phyloP scores from a whole-genome alignment of 169 alveolate species.

The Perkinsus chesapeaki region DNA sequence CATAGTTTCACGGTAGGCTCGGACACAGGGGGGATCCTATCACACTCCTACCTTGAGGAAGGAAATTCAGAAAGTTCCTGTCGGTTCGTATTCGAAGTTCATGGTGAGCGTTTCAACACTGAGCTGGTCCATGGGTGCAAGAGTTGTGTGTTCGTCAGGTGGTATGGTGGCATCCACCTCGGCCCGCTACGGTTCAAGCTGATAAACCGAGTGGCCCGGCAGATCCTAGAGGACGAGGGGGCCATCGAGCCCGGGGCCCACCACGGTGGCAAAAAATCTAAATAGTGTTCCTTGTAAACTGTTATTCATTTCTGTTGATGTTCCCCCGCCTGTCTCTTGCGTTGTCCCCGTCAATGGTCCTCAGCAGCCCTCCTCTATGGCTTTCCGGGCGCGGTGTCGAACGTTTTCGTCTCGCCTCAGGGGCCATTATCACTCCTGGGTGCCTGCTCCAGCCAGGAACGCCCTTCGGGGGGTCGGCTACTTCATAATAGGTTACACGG shows the following conservation, averaged over 20 bases:
- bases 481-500: not conserved
- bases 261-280: not conserved
- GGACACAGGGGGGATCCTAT: not conserved
- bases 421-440: not conserved
- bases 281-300: not conserved
- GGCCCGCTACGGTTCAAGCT: not conserved
- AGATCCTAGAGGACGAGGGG: slow-evolving; percentile 1
- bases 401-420: not conserved
- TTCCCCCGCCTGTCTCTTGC: not conserved
- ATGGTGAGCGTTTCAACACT: too few relatives aligned
- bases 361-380: not conserved
- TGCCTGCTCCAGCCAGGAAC: too few relatives aligned
- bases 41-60: not conserved
- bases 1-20: not conserved
- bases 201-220: not conserved
- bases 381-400: not conserved
- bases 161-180: not conserved
- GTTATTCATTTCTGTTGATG: not conserved
- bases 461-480: too few relatives aligned
- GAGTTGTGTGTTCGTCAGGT: not conserved
- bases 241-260: not conserved
- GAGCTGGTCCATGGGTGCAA: not conserved
- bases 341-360: not conserved
- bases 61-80: not conserved
- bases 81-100: not conserved